Evolutionary conservation across 495 filamentous ascomycete species (phyloP).

Genomic region (Haplographium delicatum): DNA sequence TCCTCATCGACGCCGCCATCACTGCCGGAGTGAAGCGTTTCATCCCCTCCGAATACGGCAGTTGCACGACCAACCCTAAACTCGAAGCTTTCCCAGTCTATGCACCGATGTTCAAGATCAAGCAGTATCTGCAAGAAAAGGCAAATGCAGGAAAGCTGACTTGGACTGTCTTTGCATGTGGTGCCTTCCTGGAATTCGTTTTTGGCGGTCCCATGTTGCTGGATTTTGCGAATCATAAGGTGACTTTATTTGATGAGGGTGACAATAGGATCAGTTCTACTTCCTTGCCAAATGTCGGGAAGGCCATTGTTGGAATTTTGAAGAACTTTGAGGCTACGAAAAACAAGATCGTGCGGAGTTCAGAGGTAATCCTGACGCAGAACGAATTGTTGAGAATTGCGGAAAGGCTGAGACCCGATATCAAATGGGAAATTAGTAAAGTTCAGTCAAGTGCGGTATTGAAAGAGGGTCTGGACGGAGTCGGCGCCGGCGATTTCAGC

Average conservation of each 20-base stretch:
- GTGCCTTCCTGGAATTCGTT: conserved; percentile 18
- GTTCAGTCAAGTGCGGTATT: conserved; percentile 28
- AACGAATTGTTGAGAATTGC: conserved; percentile 36
- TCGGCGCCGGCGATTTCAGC: conserved; percentile 18
- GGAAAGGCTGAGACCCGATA: conserved; percentile 33
- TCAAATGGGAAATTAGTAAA: conserved; percentile 27
- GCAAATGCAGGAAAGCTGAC: conserved; percentile 17
- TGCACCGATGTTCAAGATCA: conserved; percentile 14
- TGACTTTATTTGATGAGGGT: conserved; percentile 36
- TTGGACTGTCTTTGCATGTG: conserved; percentile 18
- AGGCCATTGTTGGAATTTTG: conserved; percentile 38
- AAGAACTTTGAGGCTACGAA: conserved; percentile 41
- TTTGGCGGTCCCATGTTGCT: conserved; percentile 12
- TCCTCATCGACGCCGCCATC: conserved; percentile 55
- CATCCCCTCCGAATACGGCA: conserved; percentile 53
- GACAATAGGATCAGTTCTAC: conserved; percentile 36
- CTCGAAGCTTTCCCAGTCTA: conserved; percentile 7
- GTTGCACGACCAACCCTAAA: conserved; percentile 7
- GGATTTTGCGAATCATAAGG: conserved; percentile 17
- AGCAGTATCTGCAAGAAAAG: conserved; percentile 15
- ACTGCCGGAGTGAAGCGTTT: conserved; percentile 55
- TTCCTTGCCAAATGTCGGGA: conserved; percentile 35
- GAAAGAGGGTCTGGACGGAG: conserved; percentile 26
- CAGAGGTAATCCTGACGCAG: conserved; percentile 36
- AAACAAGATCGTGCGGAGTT: conserved; percentile 40